Conservation (phyloP, 805 yeast genomes). For the Candida taoyuanica region DNA sequence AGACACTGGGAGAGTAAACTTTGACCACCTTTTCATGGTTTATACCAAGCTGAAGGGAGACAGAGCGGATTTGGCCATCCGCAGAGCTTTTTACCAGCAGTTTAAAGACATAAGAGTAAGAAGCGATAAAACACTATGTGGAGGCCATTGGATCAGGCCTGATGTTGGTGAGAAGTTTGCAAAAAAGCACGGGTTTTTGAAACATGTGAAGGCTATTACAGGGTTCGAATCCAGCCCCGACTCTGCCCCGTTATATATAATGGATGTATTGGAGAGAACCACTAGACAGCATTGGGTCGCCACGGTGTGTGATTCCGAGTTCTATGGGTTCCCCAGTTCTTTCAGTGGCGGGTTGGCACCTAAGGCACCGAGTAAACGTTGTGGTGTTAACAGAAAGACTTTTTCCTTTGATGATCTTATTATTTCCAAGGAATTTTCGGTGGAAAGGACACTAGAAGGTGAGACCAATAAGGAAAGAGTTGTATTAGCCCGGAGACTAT, state of each 20-base stretch:
- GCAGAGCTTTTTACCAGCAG: conserved; percentile 15
- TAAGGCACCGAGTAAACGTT: conserved; percentile 1
- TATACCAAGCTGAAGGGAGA: conserved; percentile 17
- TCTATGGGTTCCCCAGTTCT: conserved; percentile 19
- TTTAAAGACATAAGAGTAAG: conserved; percentile 12
- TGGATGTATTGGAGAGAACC: conserved; percentile 11
- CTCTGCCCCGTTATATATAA: conserved; percentile 2
- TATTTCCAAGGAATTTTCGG: conserved; percentile 3
- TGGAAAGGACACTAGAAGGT: conserved; percentile 12
- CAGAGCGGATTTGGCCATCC: conserved; percentile 3
- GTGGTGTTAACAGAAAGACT: not conserved
- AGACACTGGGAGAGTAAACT: conserved; percentile 15
- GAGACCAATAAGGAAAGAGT: conserved; percentile 1
- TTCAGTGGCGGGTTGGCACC: conserved; percentile 23
- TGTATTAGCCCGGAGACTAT: conserved; percentile 15
- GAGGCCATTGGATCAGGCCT: conserved; percentile 27
- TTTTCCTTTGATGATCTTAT: conserved; percentile 6
- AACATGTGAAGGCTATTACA: conserved; percentile 15
- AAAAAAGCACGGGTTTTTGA: conserved; percentile 17
- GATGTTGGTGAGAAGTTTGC: conserved; percentile 16
- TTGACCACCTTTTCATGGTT: conserved; percentile 23
- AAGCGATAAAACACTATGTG: conserved; percentile 26
- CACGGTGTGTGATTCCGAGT: conserved; percentile 10
- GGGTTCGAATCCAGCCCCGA: conserved; percentile 17
- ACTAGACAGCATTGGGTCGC: conserved; percentile 13